phyloP scores from a whole-genome alignment of 2,329 filamentous ascomycete genomes.

The Mariannaea sp. region DNA sequence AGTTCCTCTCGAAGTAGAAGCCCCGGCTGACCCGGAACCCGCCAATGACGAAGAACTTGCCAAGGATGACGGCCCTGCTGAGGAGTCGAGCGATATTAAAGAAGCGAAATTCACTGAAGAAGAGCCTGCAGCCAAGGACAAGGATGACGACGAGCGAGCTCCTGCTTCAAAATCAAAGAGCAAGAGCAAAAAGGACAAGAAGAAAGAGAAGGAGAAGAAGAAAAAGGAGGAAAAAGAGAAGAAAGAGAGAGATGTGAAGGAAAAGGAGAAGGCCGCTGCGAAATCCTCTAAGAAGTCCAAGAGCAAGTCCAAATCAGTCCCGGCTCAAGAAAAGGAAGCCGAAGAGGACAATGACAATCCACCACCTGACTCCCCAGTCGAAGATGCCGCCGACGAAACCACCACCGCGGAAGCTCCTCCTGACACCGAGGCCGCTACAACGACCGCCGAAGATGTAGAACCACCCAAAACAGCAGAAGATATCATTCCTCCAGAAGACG shows the following conservation, averaged over 20 bases:
- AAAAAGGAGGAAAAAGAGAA: background rate
- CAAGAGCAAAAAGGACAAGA: conserved; percentile 31
- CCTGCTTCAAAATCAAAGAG: conserved; percentile 16
- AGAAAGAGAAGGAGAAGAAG: conserved; percentile 31
- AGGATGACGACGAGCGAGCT: conserved; percentile 18
- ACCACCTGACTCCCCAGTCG: background rate
- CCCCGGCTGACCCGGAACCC: conserved; percentile 13
- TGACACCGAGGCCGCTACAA: background rate
- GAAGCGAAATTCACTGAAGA: conserved; percentile 1
- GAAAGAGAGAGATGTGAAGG: conserved; percentile 46
- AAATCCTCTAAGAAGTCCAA: background rate
- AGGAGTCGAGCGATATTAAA: too few species aligned
- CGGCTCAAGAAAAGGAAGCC: background rate
- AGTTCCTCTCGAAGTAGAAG: conserved; percentile 7
- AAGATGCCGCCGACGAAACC: background rate
- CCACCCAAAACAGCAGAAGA: conserved; percentile 3
- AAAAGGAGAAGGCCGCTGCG: conserved; percentile 55
- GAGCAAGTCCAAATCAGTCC: background rate
- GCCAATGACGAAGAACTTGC: conserved; percentile 9
- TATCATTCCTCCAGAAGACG: background rate
- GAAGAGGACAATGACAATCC: background rate
- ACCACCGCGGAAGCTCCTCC: background rate
- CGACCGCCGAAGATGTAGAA: background rate
- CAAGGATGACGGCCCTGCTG: conserved; percentile 5
- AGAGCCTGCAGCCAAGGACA: conserved; percentile 1